Percentiles rank a stretch among this genome's conserved stretches.
Evolutionary conservation across 78 protist genomes (phyloP).

Genomic region (Monosiga brevicollis): DNA sequence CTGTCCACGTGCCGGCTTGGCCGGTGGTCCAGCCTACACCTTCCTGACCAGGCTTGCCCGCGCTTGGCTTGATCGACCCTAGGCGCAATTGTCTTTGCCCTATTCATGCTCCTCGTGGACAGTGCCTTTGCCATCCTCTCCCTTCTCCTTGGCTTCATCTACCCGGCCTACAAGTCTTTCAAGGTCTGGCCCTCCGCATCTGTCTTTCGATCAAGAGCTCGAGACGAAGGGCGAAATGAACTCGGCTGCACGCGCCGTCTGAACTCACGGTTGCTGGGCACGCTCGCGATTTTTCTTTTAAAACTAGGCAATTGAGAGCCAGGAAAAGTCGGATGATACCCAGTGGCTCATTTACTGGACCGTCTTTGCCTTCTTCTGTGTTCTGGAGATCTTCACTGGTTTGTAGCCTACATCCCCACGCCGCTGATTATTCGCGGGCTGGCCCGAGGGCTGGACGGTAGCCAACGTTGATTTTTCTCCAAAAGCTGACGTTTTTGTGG

Average conservation of each 20-base stretch:
- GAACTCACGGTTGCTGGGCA: no score
- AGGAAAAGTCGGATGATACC: constrained; percentile 14
- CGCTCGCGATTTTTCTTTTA: no score
- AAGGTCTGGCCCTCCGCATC: no score
- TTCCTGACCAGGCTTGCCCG: no score
- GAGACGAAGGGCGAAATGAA: no score
- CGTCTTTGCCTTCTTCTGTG: constrained; percentile 19
- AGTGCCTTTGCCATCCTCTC: background rate
- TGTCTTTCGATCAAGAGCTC: no score
- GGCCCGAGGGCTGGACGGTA: background rate
- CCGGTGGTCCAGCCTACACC: no score
- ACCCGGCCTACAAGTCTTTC: constrained; percentile 23
- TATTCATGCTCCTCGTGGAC: background rate
- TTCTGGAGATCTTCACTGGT: constrained; percentile 7
- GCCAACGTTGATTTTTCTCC: background rate
- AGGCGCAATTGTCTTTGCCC: background rate
- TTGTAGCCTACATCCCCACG: background rate
- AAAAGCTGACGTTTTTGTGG: background rate
- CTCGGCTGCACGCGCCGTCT: no score
- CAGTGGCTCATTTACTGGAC: constrained; percentile 45
- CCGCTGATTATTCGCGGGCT: background rate
- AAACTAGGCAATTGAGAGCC: constrained; percentile 12
- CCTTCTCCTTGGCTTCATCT: constrained; percentile 14
- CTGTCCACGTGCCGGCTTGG: no score
- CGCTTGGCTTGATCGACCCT: no score